Evolutionary conservation across 768 basidiomycete genomes (phyloP).

Genomic region (Lactarius trivialis): DNA sequence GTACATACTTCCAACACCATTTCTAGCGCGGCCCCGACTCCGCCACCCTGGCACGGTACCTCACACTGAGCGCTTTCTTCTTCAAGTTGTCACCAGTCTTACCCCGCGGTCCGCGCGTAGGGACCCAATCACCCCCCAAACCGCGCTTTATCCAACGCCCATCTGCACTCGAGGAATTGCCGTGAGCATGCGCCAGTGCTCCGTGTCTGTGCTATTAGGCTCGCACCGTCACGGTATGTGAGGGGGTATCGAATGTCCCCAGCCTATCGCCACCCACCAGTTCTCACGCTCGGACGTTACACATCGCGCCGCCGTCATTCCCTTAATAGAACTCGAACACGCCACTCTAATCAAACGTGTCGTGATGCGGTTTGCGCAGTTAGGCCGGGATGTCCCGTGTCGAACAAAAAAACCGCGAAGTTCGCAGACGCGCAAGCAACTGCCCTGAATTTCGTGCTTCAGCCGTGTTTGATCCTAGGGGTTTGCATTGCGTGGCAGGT

Average conservation of each 20-base stretch:
- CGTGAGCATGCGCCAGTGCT: background rate
- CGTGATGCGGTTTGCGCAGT: constrained; percentile 17
- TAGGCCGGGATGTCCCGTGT: constrained; percentile 10
- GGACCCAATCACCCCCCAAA: background rate
- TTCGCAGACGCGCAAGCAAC: constrained; percentile 2
- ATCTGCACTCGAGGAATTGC: background rate
- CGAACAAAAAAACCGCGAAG: constrained; percentile 1
- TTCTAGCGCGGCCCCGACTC: constrained; percentile 6
- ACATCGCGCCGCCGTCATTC: constrained; percentile 5
- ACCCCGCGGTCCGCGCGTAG: constrained; percentile 6
- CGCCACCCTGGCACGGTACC: constrained; percentile 2
- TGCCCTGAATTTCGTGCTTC: constrained; percentile 15
- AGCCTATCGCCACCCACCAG: background rate
- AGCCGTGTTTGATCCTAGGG: constrained; percentile 16
- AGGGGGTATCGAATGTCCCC: background rate
- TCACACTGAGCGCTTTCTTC: constrained; percentile 1
- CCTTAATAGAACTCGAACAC: constrained; percentile 5
- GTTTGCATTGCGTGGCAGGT: background rate
- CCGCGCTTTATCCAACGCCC: background rate
- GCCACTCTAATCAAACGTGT: constrained; percentile 15
- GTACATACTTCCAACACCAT: background rate
- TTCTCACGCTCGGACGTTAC: constrained; percentile 12
- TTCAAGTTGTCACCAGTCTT: background rate
- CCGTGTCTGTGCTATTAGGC: background rate
- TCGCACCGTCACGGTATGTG: background rate